phyloP scores from a whole-genome alignment of 2,329 filamentous ascomycete species.

The Clathrospora elynae region DNA sequence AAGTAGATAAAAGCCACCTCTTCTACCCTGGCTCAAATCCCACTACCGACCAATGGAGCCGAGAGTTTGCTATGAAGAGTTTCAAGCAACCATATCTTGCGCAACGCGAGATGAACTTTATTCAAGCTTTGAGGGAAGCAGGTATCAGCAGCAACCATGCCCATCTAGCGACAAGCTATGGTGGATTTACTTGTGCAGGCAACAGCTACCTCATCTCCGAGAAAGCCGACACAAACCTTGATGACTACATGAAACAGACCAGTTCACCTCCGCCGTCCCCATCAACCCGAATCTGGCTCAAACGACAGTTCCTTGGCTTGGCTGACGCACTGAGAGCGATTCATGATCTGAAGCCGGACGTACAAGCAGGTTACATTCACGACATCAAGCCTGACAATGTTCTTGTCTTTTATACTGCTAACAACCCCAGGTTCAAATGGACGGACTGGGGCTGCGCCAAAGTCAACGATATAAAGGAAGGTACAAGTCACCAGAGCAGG shows the following conservation, averaged over 20 bases:
- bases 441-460: neutral
- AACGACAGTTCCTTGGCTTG: constrained; percentile 6
- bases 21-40: too few species aligned
- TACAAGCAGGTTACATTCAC: constrained; percentile 24
- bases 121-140: too few species aligned
- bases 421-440: constrained; percentile 7
- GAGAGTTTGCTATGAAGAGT: too few species aligned
- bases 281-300: constrained; percentile 2
- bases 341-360: constrained; percentile 9
- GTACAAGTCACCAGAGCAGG: neutral
- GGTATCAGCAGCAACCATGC: too few species aligned
- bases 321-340: constrained; percentile 10
- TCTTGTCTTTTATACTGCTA: constrained; percentile 30
- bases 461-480: neutral
- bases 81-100: too few species aligned
- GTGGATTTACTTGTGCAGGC: too few species aligned
- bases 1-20: too few species aligned
- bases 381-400: constrained; percentile 55
- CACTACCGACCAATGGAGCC: too few species aligned
- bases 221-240: too few species aligned
- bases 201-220: too few species aligned
- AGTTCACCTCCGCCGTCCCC: neutral
- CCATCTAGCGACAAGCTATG: too few species aligned
- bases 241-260: neutral
- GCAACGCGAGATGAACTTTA: too few species aligned